phyloP scores from a whole-genome alignment of 2,329 filamentous ascomycete species.

The Diaporthe sp. region DNA sequence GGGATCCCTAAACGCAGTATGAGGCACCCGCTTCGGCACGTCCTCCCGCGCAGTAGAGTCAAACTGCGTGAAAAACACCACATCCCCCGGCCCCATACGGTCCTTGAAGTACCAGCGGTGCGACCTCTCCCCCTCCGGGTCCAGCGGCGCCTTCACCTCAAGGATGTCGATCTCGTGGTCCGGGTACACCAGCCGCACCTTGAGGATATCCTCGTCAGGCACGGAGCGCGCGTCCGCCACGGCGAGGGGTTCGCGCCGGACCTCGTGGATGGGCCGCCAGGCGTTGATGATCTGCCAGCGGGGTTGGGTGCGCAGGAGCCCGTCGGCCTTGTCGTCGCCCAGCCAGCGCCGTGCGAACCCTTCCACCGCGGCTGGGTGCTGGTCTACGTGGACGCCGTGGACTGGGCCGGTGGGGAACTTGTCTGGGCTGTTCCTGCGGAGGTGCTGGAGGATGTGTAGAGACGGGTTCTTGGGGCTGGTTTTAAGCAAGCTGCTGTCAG shows the following conservation, averaged over 20 bases:
- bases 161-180: constrained; percentile 56
- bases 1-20: constrained; percentile 67
- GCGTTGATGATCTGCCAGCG: constrained; percentile 34
- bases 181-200: constrained; percentile 48
- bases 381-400: constrained; percentile 30
- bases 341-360: constrained; percentile 27
- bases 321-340: not conserved
- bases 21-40: constrained; percentile 65
- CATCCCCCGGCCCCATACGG: constrained; percentile 37
- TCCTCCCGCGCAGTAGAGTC: constrained; percentile 53
- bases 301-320: constrained; percentile 4
- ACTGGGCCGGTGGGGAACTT: constrained; percentile 12
- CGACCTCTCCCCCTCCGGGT: constrained; percentile 21
- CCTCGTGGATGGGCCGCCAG: constrained; percentile 14
- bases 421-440: constrained; percentile 21
- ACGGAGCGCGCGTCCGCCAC: constrained; percentile 57
- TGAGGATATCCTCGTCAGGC: constrained; percentile 24
- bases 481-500: not conserved
- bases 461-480: not conserved
- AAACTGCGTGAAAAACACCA: constrained; percentile 43
- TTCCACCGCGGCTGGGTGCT: not conserved
- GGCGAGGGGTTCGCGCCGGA: constrained; percentile 57
- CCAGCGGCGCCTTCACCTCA: constrained; percentile 46
- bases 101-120: constrained; percentile 47
- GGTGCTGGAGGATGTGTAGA: constrained; percentile 22